Evolutionary conservation across 352 stramenopile genomes (phyloP), one percentile per base, ranked within the genome.

Genomic region (Bremia lactucae): DNA sequence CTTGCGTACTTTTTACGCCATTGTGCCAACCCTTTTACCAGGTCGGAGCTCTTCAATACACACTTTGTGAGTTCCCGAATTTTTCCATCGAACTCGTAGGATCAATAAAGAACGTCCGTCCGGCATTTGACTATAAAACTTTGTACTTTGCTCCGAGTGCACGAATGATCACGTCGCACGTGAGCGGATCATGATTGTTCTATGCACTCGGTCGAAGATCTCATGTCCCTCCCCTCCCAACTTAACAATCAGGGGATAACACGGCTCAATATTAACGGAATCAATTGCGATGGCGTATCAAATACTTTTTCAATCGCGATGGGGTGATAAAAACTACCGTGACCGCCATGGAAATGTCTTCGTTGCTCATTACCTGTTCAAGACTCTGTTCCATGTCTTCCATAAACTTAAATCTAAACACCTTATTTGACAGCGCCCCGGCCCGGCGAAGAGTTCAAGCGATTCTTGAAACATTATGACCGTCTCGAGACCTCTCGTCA

Each of bases 91-190:
- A 88, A 41, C 75, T 83, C 22, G 87, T 96, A 0, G 97, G 90
- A 69, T 99, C 95, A 36, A 99, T 96, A 43, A 99, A 94, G 66
- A 98, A 98, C n/a, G 96, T 99, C 6, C 97, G 82, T 1, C 85
- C 89, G 19, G 99, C 78, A 46, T 97, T 98, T n/a, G 89, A 97
- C 69, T 94, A 98, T 75, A 99, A 99, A 16, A 77, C 78, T 44
- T 94, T 94, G 77, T 90, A 94, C 4, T 94, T 78, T 16, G 94
- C 92, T 10, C 96, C 96, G 1, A 99, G 64, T 21, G 92, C 97
- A 42, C 96, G 97, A 28, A 97, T 89, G 55, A 99, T 98, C 23
- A 99, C 87, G 65, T 99, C 96, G 56, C 93, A 95, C 52, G 85
- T 95, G 42, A 99, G 75, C 5, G 71, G 48, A 15, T 96, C 72